phyloP scores from a whole-genome alignment of 1,284 basidiomycete genomes.

The Ganoderma leucocontextum region DNA sequence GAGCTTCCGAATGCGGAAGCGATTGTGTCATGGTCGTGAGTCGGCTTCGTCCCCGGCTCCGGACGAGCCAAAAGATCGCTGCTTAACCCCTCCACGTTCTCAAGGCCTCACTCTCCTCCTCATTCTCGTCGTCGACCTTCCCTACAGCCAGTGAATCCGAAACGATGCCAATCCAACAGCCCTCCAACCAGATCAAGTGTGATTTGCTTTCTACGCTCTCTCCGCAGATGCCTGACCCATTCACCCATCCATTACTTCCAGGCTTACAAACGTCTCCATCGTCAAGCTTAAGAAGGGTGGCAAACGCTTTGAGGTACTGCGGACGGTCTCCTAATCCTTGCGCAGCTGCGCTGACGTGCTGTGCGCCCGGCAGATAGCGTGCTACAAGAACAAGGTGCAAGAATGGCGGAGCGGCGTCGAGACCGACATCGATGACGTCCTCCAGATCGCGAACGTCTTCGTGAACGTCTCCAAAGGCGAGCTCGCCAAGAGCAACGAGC shows the following conservation, averaged over 20 bases:
- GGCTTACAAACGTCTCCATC: conserved; percentile 95
- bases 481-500: conserved; percentile 88
- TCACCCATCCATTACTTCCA: conserved; percentile 40
- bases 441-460: conserved; percentile 97
- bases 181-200: conserved; percentile 89
- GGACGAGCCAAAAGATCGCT: background rate
- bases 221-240: conserved; percentile 25
- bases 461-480: conserved; percentile 97
- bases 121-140: conserved; percentile 9
- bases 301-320: conserved; percentile 91
- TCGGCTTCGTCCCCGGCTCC: conserved; percentile 17
- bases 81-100: background rate
- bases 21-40: conserved; percentile 24
- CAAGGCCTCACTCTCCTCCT: background rate
- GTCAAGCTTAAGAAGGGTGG: conserved; percentile 96
- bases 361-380: conserved; percentile 83
- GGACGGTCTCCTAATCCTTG: background rate
- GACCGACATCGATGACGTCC: conserved; percentile 93
- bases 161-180: conserved; percentile 76
- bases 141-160: background rate
- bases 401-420: conserved; percentile 96
- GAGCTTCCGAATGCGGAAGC: conserved; percentile 16
- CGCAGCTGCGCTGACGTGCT: conserved; percentile 10
- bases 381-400: conserved; percentile 99
- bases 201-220: conserved; percentile 22